Evolutionary conservation across 2,329 filamentous ascomycete genomes (phyloP), one percentile per base, ranked within the genome.

Genomic region (Zelopaecilomyces penicillatus): DNA sequence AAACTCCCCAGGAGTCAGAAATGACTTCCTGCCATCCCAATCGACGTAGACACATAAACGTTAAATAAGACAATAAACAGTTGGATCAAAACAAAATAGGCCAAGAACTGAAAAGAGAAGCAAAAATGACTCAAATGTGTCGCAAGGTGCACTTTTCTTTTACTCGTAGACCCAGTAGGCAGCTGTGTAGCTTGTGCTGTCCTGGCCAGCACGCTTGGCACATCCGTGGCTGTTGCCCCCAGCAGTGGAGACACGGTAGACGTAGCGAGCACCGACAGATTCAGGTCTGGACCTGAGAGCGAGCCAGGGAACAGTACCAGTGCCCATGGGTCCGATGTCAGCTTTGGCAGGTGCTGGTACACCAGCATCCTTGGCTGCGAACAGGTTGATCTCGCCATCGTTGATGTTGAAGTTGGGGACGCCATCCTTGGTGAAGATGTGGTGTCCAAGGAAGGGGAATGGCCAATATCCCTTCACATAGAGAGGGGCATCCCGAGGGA

Each of bases 391-490:
- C 32, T 58, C 55, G 34, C 62, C 57, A 5, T 54, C 59, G 41
- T 63, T 57, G 33, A 86, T 67, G 47, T 76, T 69, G 58, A 87
- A 87, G 9, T 71, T 78, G 1, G 84, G 83, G 0, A 67, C 62
- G 50, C 71, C 64, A 37, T 56, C 50, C 39, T 50, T 49, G 61
- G 74, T 74, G 69, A 87, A 87, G 73, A 71, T 85, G 70, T 88
- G 84, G 54, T 78, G 72, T 30, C 83, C 84, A 10, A 82, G 58
- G 54, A 73, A 70, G 40, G 65, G 62, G 5, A 75, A 47, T 2
- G 57, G 50, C 42, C 58, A 58, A 5, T 59, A 46, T 31, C 71
- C 55, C 7, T 55, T 49, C 43, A 79, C 60, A 42, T 64, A 53
- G 3, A 66, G 60, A 26, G 65, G 56, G 2, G 63, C 61, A 29